phyloP scores from a whole-genome alignment of 495 filamentous ascomycete genomes.

The Glarea lozoyensis region DNA sequence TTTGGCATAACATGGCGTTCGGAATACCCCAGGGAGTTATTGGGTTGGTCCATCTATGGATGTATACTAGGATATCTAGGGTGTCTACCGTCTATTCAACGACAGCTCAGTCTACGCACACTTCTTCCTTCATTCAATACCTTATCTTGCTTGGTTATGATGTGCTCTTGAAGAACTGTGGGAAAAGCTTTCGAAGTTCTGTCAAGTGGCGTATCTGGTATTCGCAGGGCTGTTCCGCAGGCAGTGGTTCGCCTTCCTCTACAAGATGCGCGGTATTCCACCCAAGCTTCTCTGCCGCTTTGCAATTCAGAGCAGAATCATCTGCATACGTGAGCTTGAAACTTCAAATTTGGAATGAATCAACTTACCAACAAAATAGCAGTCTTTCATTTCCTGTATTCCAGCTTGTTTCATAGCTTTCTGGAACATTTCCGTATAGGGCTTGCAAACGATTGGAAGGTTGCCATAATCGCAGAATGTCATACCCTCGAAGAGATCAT shows the following conservation, averaged over 20 bases:
- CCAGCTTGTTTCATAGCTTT: constrained; percentile 67
- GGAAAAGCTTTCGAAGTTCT: constrained; percentile 64
- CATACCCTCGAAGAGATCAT: constrained; percentile 85
- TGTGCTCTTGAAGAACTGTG: constrained; percentile 61
- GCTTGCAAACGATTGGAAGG: constrained; percentile 72
- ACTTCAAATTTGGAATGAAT: constrained; percentile 7
- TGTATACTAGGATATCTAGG: no score
- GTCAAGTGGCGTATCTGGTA: constrained; percentile 63
- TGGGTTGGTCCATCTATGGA: background rate
- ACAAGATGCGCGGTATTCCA: constrained; percentile 80
- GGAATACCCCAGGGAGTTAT: constrained; percentile 13
- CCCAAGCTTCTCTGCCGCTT: constrained; percentile 59
- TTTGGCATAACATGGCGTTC: constrained; percentile 11
- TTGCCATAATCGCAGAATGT: constrained; percentile 83
- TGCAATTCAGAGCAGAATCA: constrained; percentile 71
- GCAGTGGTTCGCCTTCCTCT: constrained; percentile 54
- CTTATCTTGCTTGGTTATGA: background rate
- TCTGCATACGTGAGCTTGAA: constrained; percentile 40
- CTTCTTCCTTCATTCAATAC: background rate
- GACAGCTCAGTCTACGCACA: background rate
- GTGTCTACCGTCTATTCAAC: no score
- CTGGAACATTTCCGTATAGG: constrained; percentile 69
- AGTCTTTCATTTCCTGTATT: constrained; percentile 46
- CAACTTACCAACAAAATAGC: constrained; percentile 76
- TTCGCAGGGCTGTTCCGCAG: constrained; percentile 49